Evolutionary conservation across 306 rosid genomes (phyloP), one percentile per base, ranked within the genome.

Genomic region (Inga leiocalycina): DNA sequence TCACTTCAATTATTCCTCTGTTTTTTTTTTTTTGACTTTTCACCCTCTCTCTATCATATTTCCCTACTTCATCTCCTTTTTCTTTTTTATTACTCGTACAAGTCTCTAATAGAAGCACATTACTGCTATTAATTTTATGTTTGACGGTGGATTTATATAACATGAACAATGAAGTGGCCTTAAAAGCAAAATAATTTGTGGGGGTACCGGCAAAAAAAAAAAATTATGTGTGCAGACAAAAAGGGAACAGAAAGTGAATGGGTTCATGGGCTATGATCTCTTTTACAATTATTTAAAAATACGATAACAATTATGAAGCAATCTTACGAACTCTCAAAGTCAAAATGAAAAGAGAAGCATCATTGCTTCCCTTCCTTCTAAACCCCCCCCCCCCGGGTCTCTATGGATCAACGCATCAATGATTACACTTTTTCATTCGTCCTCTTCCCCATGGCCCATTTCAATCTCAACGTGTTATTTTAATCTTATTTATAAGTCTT

Each of bases 301-400:
- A 54, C 34, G 2, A 32, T 5, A 54, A 54, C 3, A 54, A 54
- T 54, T 24, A 19, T 19, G 59, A 52, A 52, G 5, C 59, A 52
- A 17, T 16, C 20, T 52, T 52, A 17, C 17, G 4, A 49, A 49
- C 14, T 19, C 19, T 12, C 69, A 89, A 93, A 91, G 97, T 92
- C 94, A 92, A 88, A 68, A 57, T 85, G 64, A 86, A 91, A 92
- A 89, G 87, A 82, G 87, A 86, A 74, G 77, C 90, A 88, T 85
- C 85, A 85, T 87, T 86, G 79, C 78, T 87, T 86, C 81, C 78
- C 61, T 78, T 78, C 84, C 57, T 51, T 15, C 56, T 49, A 14
- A 14, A 0, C 30, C 30, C 30, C 30, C 30, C 1, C 30, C 30
- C 30, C 30, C 30, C 30, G 30, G 30, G 30, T 49, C 19, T 15